Percentiles rank a stretch among this genome's conserved stretches.
These are phyloP conservation scores for Shiraia sp. DNA, from an alignment of 2,329 filamentous ascomycete species.

Conservation along the genomic window DNA sequence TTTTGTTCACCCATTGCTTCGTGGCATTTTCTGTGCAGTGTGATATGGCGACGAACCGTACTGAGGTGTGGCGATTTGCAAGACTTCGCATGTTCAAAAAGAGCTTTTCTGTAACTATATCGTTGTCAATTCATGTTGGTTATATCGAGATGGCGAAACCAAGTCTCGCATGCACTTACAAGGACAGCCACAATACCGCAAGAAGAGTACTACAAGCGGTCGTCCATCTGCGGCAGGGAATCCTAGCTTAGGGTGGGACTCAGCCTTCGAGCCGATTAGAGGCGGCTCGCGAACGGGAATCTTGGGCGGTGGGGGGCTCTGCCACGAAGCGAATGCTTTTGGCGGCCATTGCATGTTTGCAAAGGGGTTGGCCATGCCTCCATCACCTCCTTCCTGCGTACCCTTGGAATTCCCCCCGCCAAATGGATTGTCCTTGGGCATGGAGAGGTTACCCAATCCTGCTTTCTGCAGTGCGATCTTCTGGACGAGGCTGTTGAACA, in stretches of 20 bases:
- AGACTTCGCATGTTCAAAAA: constrained; percentile 61
- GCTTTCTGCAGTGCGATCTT: constrained; percentile 63
- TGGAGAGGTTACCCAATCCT: constrained; percentile 57
- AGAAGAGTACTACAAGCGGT: constrained; percentile 36
- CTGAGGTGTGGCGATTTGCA: constrained; percentile 55
- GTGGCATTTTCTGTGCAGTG: constrained; percentile 63
- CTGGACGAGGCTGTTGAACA: constrained; percentile 61
- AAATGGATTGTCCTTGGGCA: constrained; percentile 40
- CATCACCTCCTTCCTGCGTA: constrained; percentile 15
- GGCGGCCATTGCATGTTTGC: constrained; percentile 42
- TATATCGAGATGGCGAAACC: not conserved
- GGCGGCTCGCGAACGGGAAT: constrained; percentile 33
- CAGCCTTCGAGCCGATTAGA: constrained; percentile 29
- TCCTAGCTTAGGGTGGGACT: constrained; percentile 33
- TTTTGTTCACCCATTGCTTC: constrained; percentile 59
- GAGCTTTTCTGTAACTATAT: constrained; percentile 48
- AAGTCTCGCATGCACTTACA: constrained; percentile 24
- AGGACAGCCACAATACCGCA: constrained; percentile 42
- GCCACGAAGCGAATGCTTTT: constrained; percentile 40
- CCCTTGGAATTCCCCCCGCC: constrained; percentile 35
- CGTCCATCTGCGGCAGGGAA: constrained; percentile 36
- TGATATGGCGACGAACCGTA: constrained; percentile 63
- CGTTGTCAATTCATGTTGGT: constrained; percentile 5
- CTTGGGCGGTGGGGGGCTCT: constrained; percentile 33
- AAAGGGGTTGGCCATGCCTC: constrained; percentile 38